A percentile compares a stretch with the other conserved stretches of the same genome.
Conservation (phyloP, 768 basidiomycete species). For the Termitomyces titanicus region DNA sequence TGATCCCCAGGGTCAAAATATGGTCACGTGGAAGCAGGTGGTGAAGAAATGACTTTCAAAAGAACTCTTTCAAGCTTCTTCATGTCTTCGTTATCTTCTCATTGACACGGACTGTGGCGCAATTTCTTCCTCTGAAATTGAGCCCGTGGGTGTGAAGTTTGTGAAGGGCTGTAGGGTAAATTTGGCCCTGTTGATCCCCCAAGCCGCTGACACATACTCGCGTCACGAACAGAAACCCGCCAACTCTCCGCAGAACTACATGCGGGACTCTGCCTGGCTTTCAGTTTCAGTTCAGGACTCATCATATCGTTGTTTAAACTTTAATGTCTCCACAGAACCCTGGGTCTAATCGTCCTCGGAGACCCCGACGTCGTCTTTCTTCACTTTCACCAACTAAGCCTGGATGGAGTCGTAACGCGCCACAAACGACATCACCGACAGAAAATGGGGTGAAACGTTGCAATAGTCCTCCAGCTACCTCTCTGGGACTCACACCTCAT, state of each 20-base stretch:
- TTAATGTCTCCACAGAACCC: neutral
- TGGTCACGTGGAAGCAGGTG: neutral
- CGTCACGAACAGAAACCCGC: neutral
- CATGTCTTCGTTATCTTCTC: neutral
- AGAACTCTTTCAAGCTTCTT: neutral
- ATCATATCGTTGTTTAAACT: neutral
- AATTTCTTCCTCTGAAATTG: neutral
- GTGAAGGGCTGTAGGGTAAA: neutral
- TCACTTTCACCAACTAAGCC: conserved; percentile 21
- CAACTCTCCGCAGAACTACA: neutral
- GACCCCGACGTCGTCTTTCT: conserved; percentile 30
- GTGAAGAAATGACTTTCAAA: neutral
- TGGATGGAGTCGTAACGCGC: conserved; percentile 21
- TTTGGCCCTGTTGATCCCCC: neutral
- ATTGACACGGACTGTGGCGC: neutral
- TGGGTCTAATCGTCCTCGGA: conserved; percentile 22
- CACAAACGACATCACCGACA: conserved; percentile 21
- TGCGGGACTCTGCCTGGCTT: neutral
- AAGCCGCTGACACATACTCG: conserved; percentile 1
- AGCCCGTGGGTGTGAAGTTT: neutral
- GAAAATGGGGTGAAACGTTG: conserved; percentile 7
- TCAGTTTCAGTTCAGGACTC: neutral
- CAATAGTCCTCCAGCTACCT: conserved; percentile 25
- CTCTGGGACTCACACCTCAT: conserved; percentile 17
- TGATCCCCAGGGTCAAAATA: neutral